Evolutionary conservation across 2,329 filamentous ascomycete genomes (phyloP), one percentile per base, ranked within the genome.

Genomic region (Chrysoporthe austroafricana): DNA sequence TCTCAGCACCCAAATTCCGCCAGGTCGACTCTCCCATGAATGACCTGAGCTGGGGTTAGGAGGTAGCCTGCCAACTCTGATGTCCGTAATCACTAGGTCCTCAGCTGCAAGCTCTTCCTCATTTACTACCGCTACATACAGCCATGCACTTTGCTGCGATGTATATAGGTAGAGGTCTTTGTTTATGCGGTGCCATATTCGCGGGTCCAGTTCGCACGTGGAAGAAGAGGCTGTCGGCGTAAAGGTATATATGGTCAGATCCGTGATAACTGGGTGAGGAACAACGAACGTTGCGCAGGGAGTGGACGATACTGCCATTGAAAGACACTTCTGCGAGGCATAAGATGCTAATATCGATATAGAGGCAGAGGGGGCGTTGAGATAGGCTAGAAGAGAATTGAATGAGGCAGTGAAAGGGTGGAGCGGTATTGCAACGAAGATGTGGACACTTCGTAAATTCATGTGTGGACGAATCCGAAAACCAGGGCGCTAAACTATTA

Each of bases 81-180:
- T 79, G 73, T 90, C 89, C 39, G 89, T 78, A 43, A 92, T 83
- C 59, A 92, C 83, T 52, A 75, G 70, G 74, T 86, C 87, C 72
- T 91, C 88, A 9, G 85, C 81, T 1, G 82, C 79, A 62, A 92
- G 81, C 70, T 91, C 87, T 73, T 89, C 85, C 77, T 91, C 88
- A 70, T 85, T 84, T 57, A 67, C 81, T 88, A 90, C 66, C 86
- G 83, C 77, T 87, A 84, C 69, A 90, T 85, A 74, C 89, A 87
- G 59, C 91, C 78, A 76, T 86, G 91, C 63, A 86, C 86, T 77
- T 83, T 87, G 61, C 82, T 85, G 61, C 87, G 79, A 85, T 86
- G 90, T 67, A 84, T 85, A n/a, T 80, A 91, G 80, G 73, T 90
- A 90, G 2, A 92, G 82, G 72, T 91, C 89, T 75, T 91, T 91